Evolutionary conservation across 768 basidiomycete species (phyloP).

Genomic region (Amanita thiersii): DNA sequence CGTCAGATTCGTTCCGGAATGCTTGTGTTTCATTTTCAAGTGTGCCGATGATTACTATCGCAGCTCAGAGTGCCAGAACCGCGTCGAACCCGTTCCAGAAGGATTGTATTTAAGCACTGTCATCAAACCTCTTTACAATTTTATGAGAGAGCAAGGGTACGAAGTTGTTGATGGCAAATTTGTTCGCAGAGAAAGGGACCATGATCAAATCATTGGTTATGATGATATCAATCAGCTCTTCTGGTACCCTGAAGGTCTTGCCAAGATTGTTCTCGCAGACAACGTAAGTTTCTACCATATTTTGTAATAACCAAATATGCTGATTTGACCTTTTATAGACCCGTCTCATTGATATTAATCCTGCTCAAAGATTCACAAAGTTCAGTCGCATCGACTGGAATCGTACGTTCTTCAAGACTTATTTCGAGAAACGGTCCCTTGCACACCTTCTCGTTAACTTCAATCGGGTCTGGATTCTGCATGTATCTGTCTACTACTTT

Average conservation of each 20-base stretch:
- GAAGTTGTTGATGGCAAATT: slow-evolving; percentile 94
- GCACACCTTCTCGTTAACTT: slow-evolving; percentile 97
- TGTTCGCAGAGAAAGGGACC: slow-evolving; percentile 89
- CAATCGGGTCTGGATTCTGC: slow-evolving; percentile 97
- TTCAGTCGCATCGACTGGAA: slow-evolving; percentile 91
- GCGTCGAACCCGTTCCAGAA: slow-evolving; percentile 87
- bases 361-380: slow-evolving; percentile 89
- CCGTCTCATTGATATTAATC: slow-evolving; percentile 85
- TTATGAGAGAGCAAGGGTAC: slow-evolving; percentile 96
- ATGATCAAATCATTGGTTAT: slow-evolving; percentile 95
- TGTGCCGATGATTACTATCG: slow-evolving; percentile 99
- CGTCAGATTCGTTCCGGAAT: slow-evolving; percentile 94
- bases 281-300: slow-evolving; percentile 45
- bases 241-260: slow-evolving; percentile 98
- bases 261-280: slow-evolving; percentile 83
- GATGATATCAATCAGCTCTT: slow-evolving; percentile 99
- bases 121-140: slow-evolving; percentile 91
- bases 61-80: slow-evolving; percentile 94
- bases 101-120: slow-evolving; percentile 88
- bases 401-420: slow-evolving; percentile 97
- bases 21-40: slow-evolving; percentile 99
- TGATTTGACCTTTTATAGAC: slow-evolving; percentile 37
- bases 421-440: slow-evolving; percentile 90
- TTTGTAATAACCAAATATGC: slow-evolving; percentile 6
- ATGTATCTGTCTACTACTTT: slow-evolving; percentile 91